phyloP scores from a whole-genome alignment of 2,329 filamentous ascomycete species.

The Colletotrichum plurivorum region DNA sequence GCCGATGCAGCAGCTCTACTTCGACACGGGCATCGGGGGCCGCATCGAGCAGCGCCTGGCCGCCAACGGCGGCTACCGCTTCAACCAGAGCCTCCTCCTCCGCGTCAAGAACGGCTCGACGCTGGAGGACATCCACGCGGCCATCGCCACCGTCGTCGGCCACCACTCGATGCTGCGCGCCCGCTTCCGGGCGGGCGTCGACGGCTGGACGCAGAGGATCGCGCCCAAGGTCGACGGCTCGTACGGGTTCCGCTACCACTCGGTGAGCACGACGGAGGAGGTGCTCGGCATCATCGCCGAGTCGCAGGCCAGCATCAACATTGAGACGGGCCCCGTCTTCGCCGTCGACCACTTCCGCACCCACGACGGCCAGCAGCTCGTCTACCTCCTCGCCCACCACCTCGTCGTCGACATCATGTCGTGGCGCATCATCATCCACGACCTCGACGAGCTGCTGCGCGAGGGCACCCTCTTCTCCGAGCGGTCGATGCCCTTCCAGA shows the following conservation, averaged over 20 bases:
- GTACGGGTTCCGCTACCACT: conserved; percentile 60
- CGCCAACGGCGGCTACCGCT: conserved; percentile 57
- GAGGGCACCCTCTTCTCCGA: conserved; percentile 60
- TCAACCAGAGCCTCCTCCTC: conserved; percentile 66
- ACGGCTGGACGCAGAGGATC: conserved; percentile 63
- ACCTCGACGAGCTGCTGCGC: conserved; percentile 64
- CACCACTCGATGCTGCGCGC: conserved; percentile 68
- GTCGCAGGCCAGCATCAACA: conserved; percentile 61
- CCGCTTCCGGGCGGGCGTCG: conserved; percentile 55
- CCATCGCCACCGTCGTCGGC: conserved; percentile 62
- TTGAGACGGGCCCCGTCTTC: conserved; percentile 66
- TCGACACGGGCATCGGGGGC: conserved; percentile 61
- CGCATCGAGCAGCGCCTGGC: conserved; percentile 48
- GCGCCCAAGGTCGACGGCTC: conserved; percentile 56
- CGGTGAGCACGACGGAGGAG: conserved; percentile 57
- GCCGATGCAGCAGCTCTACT: conserved; percentile 69
- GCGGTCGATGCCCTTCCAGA: conserved; percentile 62
- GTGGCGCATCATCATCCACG: conserved; percentile 65
- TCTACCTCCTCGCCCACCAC: conserved; percentile 67
- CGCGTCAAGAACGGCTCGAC: conserved; percentile 57
- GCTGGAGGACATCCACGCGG: conserved; percentile 61
- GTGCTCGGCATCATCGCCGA: conserved; percentile 56
- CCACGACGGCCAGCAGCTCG: conserved; percentile 59
- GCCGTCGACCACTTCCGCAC: conserved; percentile 63
- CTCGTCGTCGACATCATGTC: conserved; percentile 66